These are phyloP conservation scores for Glarea lozoyensis DNA, from an alignment of 495 filamentous ascomycete genomes.

Conservation along the genomic window DNA sequence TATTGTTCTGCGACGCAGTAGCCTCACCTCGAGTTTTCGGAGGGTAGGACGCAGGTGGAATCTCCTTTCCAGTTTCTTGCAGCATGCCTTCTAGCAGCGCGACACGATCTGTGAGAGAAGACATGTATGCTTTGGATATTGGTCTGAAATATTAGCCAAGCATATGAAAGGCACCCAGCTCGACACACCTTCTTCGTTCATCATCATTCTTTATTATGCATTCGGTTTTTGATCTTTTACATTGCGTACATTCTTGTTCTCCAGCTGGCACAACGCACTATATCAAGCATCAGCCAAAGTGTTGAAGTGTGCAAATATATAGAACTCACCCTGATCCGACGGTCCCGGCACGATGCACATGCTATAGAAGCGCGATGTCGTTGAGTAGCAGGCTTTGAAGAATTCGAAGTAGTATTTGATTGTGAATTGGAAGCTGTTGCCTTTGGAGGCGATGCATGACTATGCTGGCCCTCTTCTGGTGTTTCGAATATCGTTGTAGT, in stretches of 20 bases:
- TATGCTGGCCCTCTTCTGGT: not conserved
- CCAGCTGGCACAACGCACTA: constrained; percentile 43
- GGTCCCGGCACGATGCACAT: constrained; percentile 34
- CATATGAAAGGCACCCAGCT: not conserved
- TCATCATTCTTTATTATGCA: constrained; percentile 51
- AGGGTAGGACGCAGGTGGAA: constrained; percentile 41
- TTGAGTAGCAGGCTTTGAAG: constrained; percentile 2
- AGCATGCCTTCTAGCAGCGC: constrained; percentile 39
- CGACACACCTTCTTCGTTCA: constrained; percentile 36
- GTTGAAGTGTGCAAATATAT: not conserved
- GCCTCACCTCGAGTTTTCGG: constrained; percentile 40
- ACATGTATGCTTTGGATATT: constrained; percentile 49
- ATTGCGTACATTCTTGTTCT: constrained; percentile 41
- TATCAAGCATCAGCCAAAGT: not conserved
- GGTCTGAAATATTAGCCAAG: constrained; percentile 25
- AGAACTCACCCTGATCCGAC: constrained; percentile 32
- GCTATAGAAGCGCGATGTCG: constrained; percentile 19
- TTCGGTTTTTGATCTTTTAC: constrained; percentile 37
- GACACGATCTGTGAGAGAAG: constrained; percentile 42
- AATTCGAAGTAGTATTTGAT: constrained; percentile 1
- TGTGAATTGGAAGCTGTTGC: not conserved
- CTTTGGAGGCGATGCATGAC: not conserved
- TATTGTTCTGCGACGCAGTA: not conserved
- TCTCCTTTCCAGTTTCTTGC: constrained; percentile 34
- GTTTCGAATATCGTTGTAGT: not conserved